Conservation (phyloP, 2,329 filamentous ascomycete genomes). For the Scedosporium apiospermum region DNA sequence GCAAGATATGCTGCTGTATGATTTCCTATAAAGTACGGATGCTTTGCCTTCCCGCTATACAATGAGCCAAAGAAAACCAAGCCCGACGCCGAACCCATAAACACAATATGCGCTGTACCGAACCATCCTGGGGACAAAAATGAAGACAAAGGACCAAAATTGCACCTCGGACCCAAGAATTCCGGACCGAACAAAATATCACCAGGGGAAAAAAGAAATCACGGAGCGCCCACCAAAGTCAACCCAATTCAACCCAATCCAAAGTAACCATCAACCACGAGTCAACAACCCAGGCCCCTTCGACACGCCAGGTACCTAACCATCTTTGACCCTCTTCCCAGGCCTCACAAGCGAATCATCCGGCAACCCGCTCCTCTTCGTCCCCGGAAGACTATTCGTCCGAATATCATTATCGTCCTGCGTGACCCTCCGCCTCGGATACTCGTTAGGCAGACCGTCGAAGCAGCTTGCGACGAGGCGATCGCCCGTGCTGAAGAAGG, state of each 20-base stretch:
- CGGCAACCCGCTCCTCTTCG: slow-evolving; percentile 76
- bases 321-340: slow-evolving; percentile 53
- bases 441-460: slow-evolving; percentile 78
- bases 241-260: neutral
- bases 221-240: neutral
- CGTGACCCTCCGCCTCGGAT: slow-evolving; percentile 81
- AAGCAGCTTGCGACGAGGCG: slow-evolving; percentile 78
- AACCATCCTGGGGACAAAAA: too few species aligned
- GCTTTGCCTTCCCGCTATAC: too few species aligned
- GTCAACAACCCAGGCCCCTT: neutral
- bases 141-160: too few species aligned
- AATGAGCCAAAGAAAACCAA: too few species aligned
- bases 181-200: too few species aligned
- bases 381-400: slow-evolving; percentile 81
- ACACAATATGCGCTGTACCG: too few species aligned
- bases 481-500: slow-evolving; percentile 73
- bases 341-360: slow-evolving; percentile 66
- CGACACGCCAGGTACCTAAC: slow-evolving; percentile 10
- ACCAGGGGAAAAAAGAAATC: too few species aligned
- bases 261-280: neutral
- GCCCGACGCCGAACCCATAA: too few species aligned
- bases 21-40: too few species aligned
- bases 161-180: too few species aligned
- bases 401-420: slow-evolving; percentile 94
- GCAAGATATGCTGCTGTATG: too few species aligned